Evolutionary conservation across 345 rosid species (phyloP), one percentile per base, ranked within the genome.

Genomic region (Cardamine chenopodiifolia): DNA sequence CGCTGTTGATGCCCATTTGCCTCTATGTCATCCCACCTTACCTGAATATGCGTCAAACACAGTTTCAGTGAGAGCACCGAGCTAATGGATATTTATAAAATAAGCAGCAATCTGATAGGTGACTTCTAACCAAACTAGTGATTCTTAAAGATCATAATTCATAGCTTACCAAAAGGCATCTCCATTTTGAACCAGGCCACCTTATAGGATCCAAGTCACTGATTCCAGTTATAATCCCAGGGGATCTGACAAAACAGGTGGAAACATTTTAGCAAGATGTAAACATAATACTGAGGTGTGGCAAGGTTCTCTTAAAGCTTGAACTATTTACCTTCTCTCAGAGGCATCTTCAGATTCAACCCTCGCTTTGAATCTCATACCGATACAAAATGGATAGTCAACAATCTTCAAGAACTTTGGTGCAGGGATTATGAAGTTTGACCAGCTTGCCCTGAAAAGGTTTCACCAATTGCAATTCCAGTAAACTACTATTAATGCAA

Each of bases 161-260:
- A 53, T 86, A 48, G 35, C 65, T 61, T 76, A 94, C 99, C 91
- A 72, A 29, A 56, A 95, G 87, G 82, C 97, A 89, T 85, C 91
- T 86, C 99, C 99, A 95, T 82, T 90, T 95, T 14, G 99, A 95
- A 69, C 88, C 86, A 67, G 94, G 89, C 99, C 99, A 95, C 76
- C 98, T 80, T 62, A 78, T 66, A 71, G 98, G 98, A 84, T 95
- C 99, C 45, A 88, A 63, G 64, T 95, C 99, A 68, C 88, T 85
- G 68, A 90, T 76, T 59, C 93, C 90, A 39, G 88, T 84, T 81
- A 95, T 86, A 59, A 92, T 78, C 59, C 99, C 99, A 23, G 86
- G 80, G 74, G 79, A 83, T 71, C 99, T 95, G 90, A 62, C 56
- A 58, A 37, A 80, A 60, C 37, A 62, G 62, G 28, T 13, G 11